Evolutionary conservation across 2,329 filamentous ascomycete species (phyloP).

Genomic region (Pseudogymnoascus sp.): DNA sequence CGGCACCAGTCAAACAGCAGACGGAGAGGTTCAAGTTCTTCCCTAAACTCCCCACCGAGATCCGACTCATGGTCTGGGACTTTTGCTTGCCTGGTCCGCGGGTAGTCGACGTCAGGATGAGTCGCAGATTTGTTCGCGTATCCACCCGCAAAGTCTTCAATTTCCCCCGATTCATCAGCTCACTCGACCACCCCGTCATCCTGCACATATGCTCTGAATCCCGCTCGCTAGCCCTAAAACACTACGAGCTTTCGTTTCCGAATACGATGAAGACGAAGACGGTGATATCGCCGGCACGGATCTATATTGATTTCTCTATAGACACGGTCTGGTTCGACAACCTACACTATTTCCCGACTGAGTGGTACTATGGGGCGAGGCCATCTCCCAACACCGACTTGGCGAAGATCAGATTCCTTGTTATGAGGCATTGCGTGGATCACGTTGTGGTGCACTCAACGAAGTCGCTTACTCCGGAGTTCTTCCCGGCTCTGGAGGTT

Average conservation of each 20-base stretch:
- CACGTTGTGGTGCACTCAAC: background rate
- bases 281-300: background rate
- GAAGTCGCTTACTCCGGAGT: background rate
- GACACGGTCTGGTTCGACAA: background rate
- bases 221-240: background rate
- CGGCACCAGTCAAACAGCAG: background rate
- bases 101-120: conserved; percentile 23
- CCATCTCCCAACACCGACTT: background rate
- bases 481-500: background rate
- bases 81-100: conserved; percentile 37
- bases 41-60: conserved; percentile 14
- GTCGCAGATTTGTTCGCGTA: background rate
- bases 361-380: no score
- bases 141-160: background rate
- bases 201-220: conserved; percentile 1
- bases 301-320: background rate
- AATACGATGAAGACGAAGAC: background rate
- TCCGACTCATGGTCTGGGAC: conserved; percentile 33
- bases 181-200: background rate
- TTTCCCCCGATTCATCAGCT: background rate
- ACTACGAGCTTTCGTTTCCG: background rate
- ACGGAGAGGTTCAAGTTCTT: conserved; percentile 10
- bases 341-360: background rate
- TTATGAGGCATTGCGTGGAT: background rate
- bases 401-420: background rate